Evolutionary conservation across 495 filamentous ascomycete genomes (phyloP).

Genomic region (Aspergillus conjunctus): DNA sequence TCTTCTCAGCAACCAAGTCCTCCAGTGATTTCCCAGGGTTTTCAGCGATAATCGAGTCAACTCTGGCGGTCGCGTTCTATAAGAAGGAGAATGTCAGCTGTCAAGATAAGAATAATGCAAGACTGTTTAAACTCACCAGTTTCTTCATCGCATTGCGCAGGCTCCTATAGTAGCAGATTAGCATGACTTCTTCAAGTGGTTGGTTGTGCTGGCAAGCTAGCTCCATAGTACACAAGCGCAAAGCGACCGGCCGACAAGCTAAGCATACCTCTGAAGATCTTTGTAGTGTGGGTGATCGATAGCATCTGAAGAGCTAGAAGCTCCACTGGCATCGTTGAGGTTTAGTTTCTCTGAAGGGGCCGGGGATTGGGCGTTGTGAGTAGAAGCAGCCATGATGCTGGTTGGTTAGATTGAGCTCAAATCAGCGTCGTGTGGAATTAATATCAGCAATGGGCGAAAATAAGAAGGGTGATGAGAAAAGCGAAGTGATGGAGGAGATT

Average conservation of each 20-base stretch:
- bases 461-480: not conserved
- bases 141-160: slow-evolving; percentile 88
- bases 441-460: not conserved
- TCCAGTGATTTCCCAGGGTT: slow-evolving; percentile 77
- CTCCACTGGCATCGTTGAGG: slow-evolving; percentile 28
- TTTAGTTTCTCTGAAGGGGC: slow-evolving; percentile 48
- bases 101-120: slow-evolving; percentile 8
- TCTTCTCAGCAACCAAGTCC: slow-evolving; percentile 75
- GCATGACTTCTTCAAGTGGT: slow-evolving; percentile 3
- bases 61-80: slow-evolving; percentile 75
- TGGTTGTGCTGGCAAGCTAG: not conserved
- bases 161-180: slow-evolving; percentile 53
- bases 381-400: slow-evolving; percentile 45
- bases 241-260: not conserved
- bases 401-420: slow-evolving; percentile 28
- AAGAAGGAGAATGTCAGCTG: slow-evolving; percentile 14
- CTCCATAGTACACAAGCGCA: slow-evolving; percentile 1
- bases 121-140: slow-evolving; percentile 60
- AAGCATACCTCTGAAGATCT: slow-evolving; percentile 80
- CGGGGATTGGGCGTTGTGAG: slow-evolving; percentile 32
- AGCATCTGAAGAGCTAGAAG: slow-evolving; percentile 33
- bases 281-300: slow-evolving; percentile 75
- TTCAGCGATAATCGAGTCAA: slow-evolving; percentile 75
- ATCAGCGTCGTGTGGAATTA: slow-evolving; percentile 11
- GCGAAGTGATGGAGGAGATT: not conserved